phyloP scores from a whole-genome alignment of 1,139 yeast genomes.

The Protomyces gravidus region DNA sequence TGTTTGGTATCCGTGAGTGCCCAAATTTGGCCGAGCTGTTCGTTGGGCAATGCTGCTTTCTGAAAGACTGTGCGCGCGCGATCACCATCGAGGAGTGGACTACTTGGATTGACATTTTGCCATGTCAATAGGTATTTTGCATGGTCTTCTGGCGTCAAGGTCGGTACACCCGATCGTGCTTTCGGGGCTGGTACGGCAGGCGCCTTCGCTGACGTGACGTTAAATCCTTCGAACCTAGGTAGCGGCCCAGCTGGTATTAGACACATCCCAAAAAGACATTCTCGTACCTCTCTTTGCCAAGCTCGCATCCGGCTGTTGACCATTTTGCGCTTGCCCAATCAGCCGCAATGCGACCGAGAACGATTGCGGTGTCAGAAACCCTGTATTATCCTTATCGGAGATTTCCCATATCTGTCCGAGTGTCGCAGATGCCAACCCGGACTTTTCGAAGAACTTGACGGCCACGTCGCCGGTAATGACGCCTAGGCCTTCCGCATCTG shows the following conservation, averaged over 20 bases:
- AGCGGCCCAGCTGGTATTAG: conserved; percentile 46
- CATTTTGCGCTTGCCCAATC: conserved; percentile 82
- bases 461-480: conserved; percentile 87
- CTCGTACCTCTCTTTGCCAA: conserved; percentile 29
- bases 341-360: conserved; percentile 83
- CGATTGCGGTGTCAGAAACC: conserved; percentile 75
- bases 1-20: conserved; percentile 71
- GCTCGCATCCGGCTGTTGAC: conserved; percentile 40
- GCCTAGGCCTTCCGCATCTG: conserved; percentile 77
- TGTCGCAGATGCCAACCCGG: conserved; percentile 71
- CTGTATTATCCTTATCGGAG: conserved; percentile 79
- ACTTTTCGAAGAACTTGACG: conserved; percentile 76
- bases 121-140: conserved; percentile 29
- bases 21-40: conserved; percentile 72
- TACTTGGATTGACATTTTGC: conserved; percentile 39
- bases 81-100: conserved; percentile 60
- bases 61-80: conserved; percentile 49
- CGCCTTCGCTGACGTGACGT: conserved; percentile 34
- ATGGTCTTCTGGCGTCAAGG: conserved; percentile 29
- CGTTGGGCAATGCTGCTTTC: conserved; percentile 80
- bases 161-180: conserved; percentile 31
- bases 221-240: conserved; percentile 44
- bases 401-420: conserved; percentile 93
- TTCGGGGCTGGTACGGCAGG: conserved; percentile 33
- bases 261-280: conserved; percentile 37